Evolutionary conservation across 306 rosid genomes (phyloP).

Genomic region (Quillaja saponaria): DNA sequence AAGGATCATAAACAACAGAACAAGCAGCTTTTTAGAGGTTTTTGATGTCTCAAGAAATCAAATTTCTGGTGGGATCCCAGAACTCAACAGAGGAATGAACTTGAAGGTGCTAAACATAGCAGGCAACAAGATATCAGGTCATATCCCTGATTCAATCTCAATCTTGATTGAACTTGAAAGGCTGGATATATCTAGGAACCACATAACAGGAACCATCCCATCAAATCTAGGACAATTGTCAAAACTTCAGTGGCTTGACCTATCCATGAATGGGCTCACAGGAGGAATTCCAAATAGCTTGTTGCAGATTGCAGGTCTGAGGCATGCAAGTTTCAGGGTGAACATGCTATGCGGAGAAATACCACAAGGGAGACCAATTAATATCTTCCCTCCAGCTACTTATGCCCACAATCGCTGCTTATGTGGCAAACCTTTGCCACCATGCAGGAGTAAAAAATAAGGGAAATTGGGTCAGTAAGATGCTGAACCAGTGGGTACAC

Average conservation of each 20-base stretch:
- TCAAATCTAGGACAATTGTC: slow-evolving; percentile 54
- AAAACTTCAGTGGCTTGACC: slow-evolving; percentile 84
- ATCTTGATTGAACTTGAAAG: slow-evolving; percentile 59
- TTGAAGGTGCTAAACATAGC: slow-evolving; percentile 66
- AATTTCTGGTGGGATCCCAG: slow-evolving; percentile 74
- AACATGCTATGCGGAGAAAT: slow-evolving; percentile 91
- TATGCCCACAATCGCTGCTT: slow-evolving; percentile 86
- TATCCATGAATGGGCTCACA: slow-evolving; percentile 75
- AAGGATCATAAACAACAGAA: slow-evolving; percentile 47
- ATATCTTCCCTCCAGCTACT: slow-evolving; percentile 74
- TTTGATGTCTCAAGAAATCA: slow-evolving; percentile 74
- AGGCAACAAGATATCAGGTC: slow-evolving; percentile 69
- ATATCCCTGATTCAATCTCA: slow-evolving; percentile 69
- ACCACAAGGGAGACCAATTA: slow-evolving; percentile 84
- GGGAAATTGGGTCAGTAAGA: slow-evolving; percentile 49
- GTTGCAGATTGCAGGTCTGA: slow-evolving; percentile 58
- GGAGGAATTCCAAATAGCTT: slow-evolving; percentile 76
- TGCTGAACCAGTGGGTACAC: slow-evolving; percentile 55
- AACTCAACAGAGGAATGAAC: slow-evolving; percentile 53
- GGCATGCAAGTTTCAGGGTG: slow-evolving; percentile 84
- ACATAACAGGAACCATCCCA: slow-evolving; percentile 69
- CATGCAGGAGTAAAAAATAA: slow-evolving; percentile 56
- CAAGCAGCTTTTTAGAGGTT: slow-evolving; percentile 68
- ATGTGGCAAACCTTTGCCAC: slow-evolving; percentile 84
- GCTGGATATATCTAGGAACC: slow-evolving; percentile 84